Evolutionary conservation across 495 filamentous ascomycete species (phyloP).

Genomic region (Penicillium ochrochloron): DNA sequence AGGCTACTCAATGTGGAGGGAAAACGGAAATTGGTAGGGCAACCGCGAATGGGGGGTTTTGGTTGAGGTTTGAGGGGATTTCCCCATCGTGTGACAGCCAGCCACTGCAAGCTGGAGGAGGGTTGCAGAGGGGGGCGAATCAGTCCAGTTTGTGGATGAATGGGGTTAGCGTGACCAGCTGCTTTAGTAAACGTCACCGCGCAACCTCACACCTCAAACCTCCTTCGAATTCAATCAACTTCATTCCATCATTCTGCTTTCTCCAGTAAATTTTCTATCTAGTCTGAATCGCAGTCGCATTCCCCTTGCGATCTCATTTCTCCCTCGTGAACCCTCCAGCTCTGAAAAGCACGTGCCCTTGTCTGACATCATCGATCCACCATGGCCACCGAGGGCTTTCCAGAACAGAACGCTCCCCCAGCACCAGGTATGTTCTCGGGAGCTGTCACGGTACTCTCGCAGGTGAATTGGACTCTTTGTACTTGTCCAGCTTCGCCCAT

Average conservation of each 20-base stretch:
- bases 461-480: conserved; percentile 9
- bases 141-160: conserved; percentile 30
- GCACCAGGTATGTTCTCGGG: conserved; percentile 30
- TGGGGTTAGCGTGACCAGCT: conserved; percentile 34
- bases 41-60: background rate
- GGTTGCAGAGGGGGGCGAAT: conserved; percentile 25
- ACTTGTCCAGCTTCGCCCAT: background rate
- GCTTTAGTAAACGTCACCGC: conserved; percentile 47
- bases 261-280: conserved; percentile 13
- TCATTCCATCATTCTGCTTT: conserved; percentile 7
- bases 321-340: background rate
- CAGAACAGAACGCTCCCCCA: conserved; percentile 17
- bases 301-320: conserved; percentile 19
- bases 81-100: conserved; percentile 4
- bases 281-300: conserved; percentile 24
- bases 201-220: conserved; percentile 43
- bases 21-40: background rate
- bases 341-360: conserved; percentile 12
- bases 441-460: background rate
- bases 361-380: conserved; percentile 35
- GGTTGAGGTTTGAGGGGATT: background rate
- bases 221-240: conserved; percentile 23
- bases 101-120: background rate
- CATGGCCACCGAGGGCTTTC: conserved; percentile 36
- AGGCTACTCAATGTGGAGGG: background rate